Evolutionary conservation across 192 early-diverging fungal genomes (phyloP), one percentile per base, ranked within the genome.

Genomic region (Umbelopsis isabellina): DNA sequence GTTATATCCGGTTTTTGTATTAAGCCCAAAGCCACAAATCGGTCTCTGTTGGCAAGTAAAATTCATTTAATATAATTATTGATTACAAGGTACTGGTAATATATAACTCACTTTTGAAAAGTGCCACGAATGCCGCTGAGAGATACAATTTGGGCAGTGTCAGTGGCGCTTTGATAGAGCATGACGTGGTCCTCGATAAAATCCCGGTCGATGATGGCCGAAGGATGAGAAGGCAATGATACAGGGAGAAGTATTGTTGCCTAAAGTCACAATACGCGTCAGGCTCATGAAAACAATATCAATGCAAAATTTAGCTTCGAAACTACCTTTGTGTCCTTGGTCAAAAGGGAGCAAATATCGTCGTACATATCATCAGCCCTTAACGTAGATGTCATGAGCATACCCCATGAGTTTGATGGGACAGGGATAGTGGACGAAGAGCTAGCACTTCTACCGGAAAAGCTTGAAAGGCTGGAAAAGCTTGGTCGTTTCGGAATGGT

Each of bases 131-230:
- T 75, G 6, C 78, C 78, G 35, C 73, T 75, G 0, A 79, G 67
- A 2, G 78, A 53, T 23, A 72, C 66, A 12, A 53, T 67, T 58
- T 72, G 70, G 13, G 61, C 46, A n/a, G 10, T 69, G 13, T 75
- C 71, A 30, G 20, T 16, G 0, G 45, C 46, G 37, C 49, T 69
- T 30, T 58, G 52, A 46, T 75, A 79, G 2, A 79, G 20, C 10
- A 79, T 48, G 22, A 70, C 51, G 61, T 79, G 78, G 27, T 75
- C 74, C 33, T 75, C 52, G 25, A 79, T 72, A 66, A 79, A 79
- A 21, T 79, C 78, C 45, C 73, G 65, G 71, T 79, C 78, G 30
- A 79, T 69, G 41, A 71, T 51, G 21, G 71, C 66, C 25, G 71
- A 72, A 22, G 73, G 71, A 58, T 69, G 68, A 3, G 66, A 71